These are phyloP conservation scores for Globisporangium parvum DNA, from an alignment of 352 stramenopile species.

Conservation along the genomic window DNA sequence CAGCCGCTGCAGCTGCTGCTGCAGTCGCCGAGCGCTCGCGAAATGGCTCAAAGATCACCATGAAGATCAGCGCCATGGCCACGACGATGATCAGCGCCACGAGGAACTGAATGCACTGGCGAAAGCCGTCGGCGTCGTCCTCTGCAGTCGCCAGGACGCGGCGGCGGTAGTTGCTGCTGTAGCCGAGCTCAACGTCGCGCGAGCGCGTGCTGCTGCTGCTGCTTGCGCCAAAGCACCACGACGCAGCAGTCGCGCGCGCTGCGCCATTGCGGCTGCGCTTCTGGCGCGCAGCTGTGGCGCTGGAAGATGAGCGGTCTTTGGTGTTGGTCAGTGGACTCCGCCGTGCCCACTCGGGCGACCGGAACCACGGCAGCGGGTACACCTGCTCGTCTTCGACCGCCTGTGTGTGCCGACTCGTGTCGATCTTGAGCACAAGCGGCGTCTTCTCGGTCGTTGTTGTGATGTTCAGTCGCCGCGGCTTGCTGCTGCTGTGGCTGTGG, in stretches of 20 bases:
- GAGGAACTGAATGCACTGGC: slow-evolving; percentile 67
- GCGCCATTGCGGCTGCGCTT: slow-evolving; percentile 1
- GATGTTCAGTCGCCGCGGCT: no score
- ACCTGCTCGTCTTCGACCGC: slow-evolving; percentile 35
- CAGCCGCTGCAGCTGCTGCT: background rate
- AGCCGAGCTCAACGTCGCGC: slow-evolving; percentile 41
- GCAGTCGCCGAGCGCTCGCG: slow-evolving; percentile 3
- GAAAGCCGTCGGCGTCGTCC: slow-evolving; percentile 45
- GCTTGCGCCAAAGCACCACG: background rate
- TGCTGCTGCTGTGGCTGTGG: no score
- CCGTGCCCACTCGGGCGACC: slow-evolving; percentile 52
- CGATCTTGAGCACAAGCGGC: slow-evolving; percentile 36
- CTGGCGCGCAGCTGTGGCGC: slow-evolving; percentile 4
- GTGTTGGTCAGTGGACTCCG: slow-evolving; percentile 12
- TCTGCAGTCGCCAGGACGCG: slow-evolving; percentile 11
- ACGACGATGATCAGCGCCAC: slow-evolving; percentile 68
- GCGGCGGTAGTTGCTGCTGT: slow-evolving; percentile 12
- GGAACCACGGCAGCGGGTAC: slow-evolving; percentile 75
- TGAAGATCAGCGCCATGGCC: slow-evolving; percentile 50
- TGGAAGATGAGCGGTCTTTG: no score
- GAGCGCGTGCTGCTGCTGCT: background rate
- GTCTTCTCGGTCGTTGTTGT: slow-evolving; percentile 15
- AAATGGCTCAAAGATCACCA: slow-evolving; percentile 67
- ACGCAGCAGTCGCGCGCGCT: background rate
- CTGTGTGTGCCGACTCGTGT: slow-evolving; percentile 8